Evolutionary conservation across 192 early-diverging fungal species (phyloP).

Genomic region (Coemansia sp.): DNA sequence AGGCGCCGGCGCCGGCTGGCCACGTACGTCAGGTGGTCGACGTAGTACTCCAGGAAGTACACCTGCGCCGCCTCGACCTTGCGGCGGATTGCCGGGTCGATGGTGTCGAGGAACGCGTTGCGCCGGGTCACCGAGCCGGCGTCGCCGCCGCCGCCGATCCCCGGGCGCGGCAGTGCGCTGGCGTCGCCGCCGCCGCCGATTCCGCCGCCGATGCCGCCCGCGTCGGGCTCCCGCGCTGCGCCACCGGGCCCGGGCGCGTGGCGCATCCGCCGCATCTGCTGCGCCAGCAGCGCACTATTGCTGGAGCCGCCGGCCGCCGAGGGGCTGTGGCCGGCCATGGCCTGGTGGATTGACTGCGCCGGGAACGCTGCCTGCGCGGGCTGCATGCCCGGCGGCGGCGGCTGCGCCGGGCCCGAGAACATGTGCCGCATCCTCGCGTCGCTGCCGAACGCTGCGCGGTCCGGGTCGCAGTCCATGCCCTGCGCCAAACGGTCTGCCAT

Average conservation of each 20-base stretch:
- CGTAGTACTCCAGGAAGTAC: slow-evolving; percentile 78
- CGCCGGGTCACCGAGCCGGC: slow-evolving; percentile 42
- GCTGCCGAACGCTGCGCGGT: slow-evolving; percentile 14
- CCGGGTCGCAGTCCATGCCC: slow-evolving; percentile 44
- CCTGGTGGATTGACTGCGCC: slow-evolving; percentile 32
- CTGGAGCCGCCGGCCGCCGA: slow-evolving; percentile 10
- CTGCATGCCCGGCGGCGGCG: slow-evolving; percentile 6
- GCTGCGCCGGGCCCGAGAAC: slow-evolving; percentile 29
- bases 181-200: not conserved
- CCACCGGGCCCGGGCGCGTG: not conserved
- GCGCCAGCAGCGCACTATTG: slow-evolving; percentile 29
- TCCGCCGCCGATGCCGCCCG: not conserved
- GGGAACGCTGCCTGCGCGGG: slow-evolving; percentile 9
- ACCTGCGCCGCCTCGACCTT: slow-evolving; percentile 46
- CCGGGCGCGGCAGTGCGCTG: slow-evolving; percentile 5
- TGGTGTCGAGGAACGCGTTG: slow-evolving; percentile 43
- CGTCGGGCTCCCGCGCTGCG: not conserved
- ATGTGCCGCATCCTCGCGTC: slow-evolving; percentile 47
- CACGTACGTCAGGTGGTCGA: slow-evolving; percentile 68
- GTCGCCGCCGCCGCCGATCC: slow-evolving; percentile 4
- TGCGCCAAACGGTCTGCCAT: slow-evolving; percentile 44
- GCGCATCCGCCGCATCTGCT: slow-evolving; percentile 14
- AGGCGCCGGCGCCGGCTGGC: slow-evolving; percentile 59
- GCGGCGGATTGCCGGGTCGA: slow-evolving; percentile 47
- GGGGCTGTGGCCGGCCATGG: slow-evolving; percentile 15